These are phyloP conservation scores for Erysimum cheiranthoides DNA, from an alignment of 345 rosid genomes.

Conservation along the genomic window DNA sequence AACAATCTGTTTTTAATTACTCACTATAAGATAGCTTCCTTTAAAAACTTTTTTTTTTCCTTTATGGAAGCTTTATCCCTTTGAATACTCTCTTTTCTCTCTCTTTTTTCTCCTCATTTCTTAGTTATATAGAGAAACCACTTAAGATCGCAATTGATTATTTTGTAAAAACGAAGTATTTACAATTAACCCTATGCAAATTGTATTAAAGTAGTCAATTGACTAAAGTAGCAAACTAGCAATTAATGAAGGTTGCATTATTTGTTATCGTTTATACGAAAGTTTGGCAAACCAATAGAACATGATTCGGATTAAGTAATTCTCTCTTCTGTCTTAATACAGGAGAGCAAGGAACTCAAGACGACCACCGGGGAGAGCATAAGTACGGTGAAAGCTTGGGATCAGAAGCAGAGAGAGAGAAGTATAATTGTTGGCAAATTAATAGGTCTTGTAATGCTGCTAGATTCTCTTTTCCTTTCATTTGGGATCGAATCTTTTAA, in stretches of 20 bases:
- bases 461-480: constrained; percentile 48
- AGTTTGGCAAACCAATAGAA: background rate
- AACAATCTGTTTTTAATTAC: constrained; percentile 33
- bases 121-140: constrained; percentile 6
- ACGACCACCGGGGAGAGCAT: constrained; percentile 45
- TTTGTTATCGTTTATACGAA: background rate
- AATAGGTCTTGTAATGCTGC: constrained; percentile 43
- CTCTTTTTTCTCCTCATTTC: constrained; percentile 20
- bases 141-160: background rate
- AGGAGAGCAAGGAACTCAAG: constrained; percentile 49
- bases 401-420: constrained; percentile 23
- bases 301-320: background rate
- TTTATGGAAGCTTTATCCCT: constrained; percentile 46
- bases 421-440: constrained; percentile 31
- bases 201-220: background rate
- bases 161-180: constrained; percentile 3
- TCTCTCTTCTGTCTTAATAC: constrained; percentile 11
- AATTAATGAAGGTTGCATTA: background rate
- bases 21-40: constrained; percentile 39
- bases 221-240: background rate
- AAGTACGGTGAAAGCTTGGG: constrained; percentile 28
- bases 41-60: constrained; percentile 27
- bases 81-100: constrained; percentile 24
- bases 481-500: constrained; percentile 42
- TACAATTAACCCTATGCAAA: background rate